phyloP scores from a whole-genome alignment of 179 eudicot genomes.

The Vitellaria paradoxa region DNA sequence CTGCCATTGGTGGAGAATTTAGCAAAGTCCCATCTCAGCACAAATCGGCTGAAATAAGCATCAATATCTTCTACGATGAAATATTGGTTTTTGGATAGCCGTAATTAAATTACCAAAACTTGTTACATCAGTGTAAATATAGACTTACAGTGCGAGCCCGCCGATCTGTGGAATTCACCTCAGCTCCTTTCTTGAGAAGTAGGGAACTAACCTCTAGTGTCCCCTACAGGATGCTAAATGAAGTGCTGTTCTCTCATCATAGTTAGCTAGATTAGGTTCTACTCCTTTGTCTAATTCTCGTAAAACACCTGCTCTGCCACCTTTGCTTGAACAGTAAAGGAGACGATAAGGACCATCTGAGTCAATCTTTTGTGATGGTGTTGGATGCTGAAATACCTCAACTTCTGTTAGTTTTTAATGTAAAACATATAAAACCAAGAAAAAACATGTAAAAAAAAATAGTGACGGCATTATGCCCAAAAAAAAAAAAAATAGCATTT shows the following conservation, averaged over 20 bases:
- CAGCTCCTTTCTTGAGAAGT: constrained; percentile 54
- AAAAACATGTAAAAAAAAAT: too few species aligned
- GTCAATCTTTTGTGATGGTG: constrained; percentile 22
- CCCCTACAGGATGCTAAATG: constrained; percentile 72
- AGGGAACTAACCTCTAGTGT: constrained; percentile 38
- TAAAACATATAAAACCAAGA: too few species aligned
- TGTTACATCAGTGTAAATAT: background rate
- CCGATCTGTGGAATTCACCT: constrained; percentile 56
- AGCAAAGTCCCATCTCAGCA: background rate
- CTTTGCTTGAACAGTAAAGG: constrained; percentile 48
- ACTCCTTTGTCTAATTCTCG: constrained; percentile 51
- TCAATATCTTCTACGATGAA: background rate
- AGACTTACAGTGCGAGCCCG: constrained; percentile 73
- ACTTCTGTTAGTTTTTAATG: background rate
- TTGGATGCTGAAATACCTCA: constrained; percentile 13
- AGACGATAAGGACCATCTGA: constrained; percentile 44
- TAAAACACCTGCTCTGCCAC: constrained; percentile 53
- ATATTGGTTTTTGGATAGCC: background rate
- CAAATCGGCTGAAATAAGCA: background rate
- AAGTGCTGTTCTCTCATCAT: constrained; percentile 66
- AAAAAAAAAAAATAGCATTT: too few species aligned
- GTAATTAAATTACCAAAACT: background rate
- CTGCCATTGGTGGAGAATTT: background rate
- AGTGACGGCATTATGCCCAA: too few species aligned
- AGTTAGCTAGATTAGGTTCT: constrained; percentile 52